These are phyloP conservation scores for Petunia axillaris DNA, from an alignment of 257 asterid species.

Conservation along the genomic window DNA sequence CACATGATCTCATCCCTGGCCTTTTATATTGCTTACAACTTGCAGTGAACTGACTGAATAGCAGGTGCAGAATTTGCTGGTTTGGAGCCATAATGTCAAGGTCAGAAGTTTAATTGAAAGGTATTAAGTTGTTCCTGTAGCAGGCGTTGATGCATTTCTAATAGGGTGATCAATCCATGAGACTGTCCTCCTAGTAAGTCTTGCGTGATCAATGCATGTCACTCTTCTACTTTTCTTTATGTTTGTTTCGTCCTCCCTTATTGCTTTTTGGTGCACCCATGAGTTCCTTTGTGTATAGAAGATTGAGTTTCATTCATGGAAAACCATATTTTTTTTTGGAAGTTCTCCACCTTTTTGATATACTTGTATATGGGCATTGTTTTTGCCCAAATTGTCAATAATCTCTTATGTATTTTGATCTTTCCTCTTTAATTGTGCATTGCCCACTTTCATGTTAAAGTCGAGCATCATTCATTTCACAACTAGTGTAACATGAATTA, in stretches of 20 bases:
- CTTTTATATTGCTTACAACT: background rate
- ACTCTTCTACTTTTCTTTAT: background rate
- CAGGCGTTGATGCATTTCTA: background rate
- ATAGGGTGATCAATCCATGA: background rate
- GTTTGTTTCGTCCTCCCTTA: constrained; percentile 7
- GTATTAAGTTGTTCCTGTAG: background rate
- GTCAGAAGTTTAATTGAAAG: background rate
- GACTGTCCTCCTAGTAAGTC: constrained; percentile 11
- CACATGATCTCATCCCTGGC: constrained; percentile 2
- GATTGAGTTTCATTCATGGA: background rate
- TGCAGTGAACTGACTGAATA: background rate
- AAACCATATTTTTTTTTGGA: too few relatives aligned
- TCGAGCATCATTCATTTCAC: background rate
- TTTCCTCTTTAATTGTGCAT: constrained; percentile 11
- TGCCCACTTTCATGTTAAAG: background rate
- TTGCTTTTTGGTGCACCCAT: too few relatives aligned
- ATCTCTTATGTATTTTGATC: background rate
- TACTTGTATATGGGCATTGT: too few relatives aligned
- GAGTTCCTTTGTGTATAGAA: background rate
- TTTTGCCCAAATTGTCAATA: too few relatives aligned
- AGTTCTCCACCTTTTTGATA: too few relatives aligned
- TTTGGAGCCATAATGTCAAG: background rate
- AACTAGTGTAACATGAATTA: background rate
- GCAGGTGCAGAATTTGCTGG: background rate
- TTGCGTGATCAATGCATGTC: background rate